Base-by-base conservation (phyloP, 495 filamentous ascomycete species). In the Penicillium paxilli region DNA sequence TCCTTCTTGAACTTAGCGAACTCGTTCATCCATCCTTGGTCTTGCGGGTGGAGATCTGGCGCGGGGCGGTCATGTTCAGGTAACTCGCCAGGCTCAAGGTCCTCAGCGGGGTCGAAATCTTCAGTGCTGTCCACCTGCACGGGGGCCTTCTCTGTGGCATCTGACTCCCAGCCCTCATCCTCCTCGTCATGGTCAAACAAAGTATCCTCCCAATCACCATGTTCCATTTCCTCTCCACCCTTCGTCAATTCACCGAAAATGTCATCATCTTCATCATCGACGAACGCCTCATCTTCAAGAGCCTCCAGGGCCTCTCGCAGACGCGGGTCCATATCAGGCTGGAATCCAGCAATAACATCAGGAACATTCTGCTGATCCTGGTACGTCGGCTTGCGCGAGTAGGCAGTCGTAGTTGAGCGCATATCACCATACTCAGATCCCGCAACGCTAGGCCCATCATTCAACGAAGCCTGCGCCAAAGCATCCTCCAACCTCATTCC, bases 291-390 rank as follows among this genome's bases (percentile, higher is more conserved):
- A 57, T 99, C 95, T 59, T 99, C 94, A 25, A 99, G 75, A 2
- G 95, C 95, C 69, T 97, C 93, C 50, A 99, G 70, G 3, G 91
- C 91, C 71, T 99, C 95, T 19, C 95, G 82, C 55, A 99, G 68
- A 19, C 95, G 79, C 4, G 92, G 93, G 70, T 99, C 95, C 95
- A 99, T 99, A 65, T 98, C 91, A 3, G 95, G 95, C 70, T 97
- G 87, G 66, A 99, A 97, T 0, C 95, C 95, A 1, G 86, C 85
- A 60, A 99, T 84, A 8, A 79, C 86, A 76, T 98, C 95, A 0
- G 93, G 95, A 7, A 97, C 74, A 63, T 97, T 83, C 72, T 97
- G 93, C 71, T 96, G 91, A 44, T 94, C 88, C 68, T 97, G 91
- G 69, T 96, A 98, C 25, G 88, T 90, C 21, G 82, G 71, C 59